Percentiles rank a stretch among this genome's conserved stretches.
Evolutionary conservation across 441 rosid genomes (phyloP).

Genomic region (Geranium incanum): DNA sequence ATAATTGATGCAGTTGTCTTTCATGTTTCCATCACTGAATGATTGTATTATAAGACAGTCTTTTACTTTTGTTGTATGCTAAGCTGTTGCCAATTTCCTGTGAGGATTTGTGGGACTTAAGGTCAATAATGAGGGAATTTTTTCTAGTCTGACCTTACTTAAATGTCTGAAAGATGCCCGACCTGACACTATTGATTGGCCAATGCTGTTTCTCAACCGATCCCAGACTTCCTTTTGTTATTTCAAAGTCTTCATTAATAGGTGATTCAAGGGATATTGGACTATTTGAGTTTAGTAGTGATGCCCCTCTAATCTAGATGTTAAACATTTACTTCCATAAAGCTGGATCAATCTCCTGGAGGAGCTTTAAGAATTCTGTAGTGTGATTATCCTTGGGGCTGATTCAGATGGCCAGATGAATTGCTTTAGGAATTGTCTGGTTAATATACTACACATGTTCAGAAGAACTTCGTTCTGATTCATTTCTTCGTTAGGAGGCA

Average conservation of each 20-base stretch:
- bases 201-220: not conserved
- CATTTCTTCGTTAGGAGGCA: not conserved
- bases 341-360: not conserved
- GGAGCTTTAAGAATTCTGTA: not conserved
- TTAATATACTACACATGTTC: not conserved
- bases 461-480: not conserved
- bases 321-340: not conserved
- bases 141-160: not conserved
- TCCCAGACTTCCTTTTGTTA: not conserved
- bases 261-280: not conserved
- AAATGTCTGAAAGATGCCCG: not conserved
- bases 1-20: not conserved
- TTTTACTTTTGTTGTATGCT: not conserved
- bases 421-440: not conserved
- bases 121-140: not conserved
- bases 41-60: not conserved
- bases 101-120: not conserved
- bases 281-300: not conserved
- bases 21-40: not conserved
- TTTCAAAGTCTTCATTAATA: not conserved
- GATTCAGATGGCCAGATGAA: not conserved
- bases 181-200: not conserved
- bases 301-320: not conserved
- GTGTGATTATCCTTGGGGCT: not conserved
- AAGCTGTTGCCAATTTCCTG: not conserved